Base-by-base conservation (phyloP, 148 eudicot species). In the Arctostaphylos glauca region DNA sequence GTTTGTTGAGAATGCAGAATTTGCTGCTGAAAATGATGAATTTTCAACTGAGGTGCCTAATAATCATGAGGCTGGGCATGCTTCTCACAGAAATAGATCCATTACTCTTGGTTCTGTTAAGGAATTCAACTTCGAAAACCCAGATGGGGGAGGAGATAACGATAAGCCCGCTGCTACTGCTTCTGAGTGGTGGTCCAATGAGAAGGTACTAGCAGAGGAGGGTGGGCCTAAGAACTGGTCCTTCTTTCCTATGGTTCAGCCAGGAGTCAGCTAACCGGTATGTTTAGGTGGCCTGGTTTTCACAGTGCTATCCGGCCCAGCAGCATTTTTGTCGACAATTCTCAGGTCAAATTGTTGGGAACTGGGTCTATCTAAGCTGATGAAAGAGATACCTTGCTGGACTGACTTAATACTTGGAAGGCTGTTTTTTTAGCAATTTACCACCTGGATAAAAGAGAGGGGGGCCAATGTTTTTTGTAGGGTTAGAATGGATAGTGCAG, bases 171-270 rank as follows among this genome's bases (percentile, higher is more conserved):
- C 73, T 80, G 71, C 81, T 80, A 81, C 89, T 66, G 90, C 85
- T 74, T 89, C 99, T 14, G 84, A 92, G 79, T 94, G 95, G 98
- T 96, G 98, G 98, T 89, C 92, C 9, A 92, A 91, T 77, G 98
- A 94, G 84, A 93, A 93, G 58, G 91, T 89, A 43, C 41, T 84
- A 5, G 91, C 90, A 7, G 86, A 83, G 83, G 95, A 91, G 38
- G 90, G 76, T 12, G 92, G 77, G 14, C 60, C 89, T 43, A 38
- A 92, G 87, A 90, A 92, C 84, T 95, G 98, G 98, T 86, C 96
- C n/a, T 95, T 95, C 88, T 95, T 92, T 78, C 98, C 98, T 1
- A 87, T 90, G 91, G 85, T 90, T 85, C 93, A 91, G 86, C 89
- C 98, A 44, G 89, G 92, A 68, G 90, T 91, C 80, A 91, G 92